These are phyloP conservation scores for Ilex aquifolium DNA, from an alignment of 257 asterid genomes.

Conservation along the genomic window DNA sequence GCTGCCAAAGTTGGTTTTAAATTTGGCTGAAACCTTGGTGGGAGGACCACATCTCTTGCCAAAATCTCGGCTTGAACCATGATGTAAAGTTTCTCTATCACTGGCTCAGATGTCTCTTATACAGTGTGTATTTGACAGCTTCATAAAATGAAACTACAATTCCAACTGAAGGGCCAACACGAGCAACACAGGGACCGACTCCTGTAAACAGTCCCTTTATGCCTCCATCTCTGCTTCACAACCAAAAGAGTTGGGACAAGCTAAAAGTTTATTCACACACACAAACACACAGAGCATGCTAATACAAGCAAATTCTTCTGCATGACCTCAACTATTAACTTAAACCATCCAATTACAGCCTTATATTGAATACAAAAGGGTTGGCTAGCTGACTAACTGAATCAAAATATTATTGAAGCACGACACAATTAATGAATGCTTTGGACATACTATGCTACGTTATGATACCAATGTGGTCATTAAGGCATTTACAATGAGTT, in stretches of 20 bases:
- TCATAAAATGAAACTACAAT: slow-evolving; percentile 80
- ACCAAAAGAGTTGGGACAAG: neutral
- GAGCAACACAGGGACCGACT: slow-evolving; percentile 62
- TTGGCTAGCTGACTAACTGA: neutral
- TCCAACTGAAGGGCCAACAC: slow-evolving; percentile 93
- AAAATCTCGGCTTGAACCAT: too few species aligned
- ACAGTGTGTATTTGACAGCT: slow-evolving; percentile 52
- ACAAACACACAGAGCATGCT: neutral
- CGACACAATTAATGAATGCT: too few species aligned
- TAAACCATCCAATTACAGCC: neutral
- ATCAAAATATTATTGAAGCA: too few species aligned
- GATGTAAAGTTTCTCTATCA: neutral
- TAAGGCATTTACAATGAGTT: too few species aligned
- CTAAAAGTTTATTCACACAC: neutral
- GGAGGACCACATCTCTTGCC: too few species aligned
- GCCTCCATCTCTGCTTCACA: slow-evolving; percentile 60
- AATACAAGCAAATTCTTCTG: too few species aligned
- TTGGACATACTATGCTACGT: too few species aligned
- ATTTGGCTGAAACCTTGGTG: too few species aligned
- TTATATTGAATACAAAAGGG: neutral
- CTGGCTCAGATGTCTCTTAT: slow-evolving; percentile 19
- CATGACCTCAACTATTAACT: too few species aligned
- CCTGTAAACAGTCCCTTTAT: slow-evolving; percentile 62
- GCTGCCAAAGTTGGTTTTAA: too few species aligned
- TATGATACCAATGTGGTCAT: too few species aligned